Base-by-base conservation (phyloP, 139 green algal genomes). In the Volvox reticuliferus region DNA sequence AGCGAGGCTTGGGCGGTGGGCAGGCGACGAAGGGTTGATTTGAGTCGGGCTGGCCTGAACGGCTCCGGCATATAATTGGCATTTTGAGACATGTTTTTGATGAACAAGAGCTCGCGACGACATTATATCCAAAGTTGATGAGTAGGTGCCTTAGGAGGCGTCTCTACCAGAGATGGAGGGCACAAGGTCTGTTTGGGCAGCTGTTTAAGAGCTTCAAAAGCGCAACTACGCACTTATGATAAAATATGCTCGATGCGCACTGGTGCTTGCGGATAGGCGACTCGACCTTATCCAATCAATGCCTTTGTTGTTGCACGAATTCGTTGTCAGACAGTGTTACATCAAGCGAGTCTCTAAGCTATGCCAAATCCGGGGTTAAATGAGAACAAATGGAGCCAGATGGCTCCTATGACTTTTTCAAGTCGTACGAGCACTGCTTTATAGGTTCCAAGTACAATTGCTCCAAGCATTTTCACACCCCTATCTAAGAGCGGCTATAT, bases 61-160 rank as follows among this genome's bases (percentile, higher is more conserved):
- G 2, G 75, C 75, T 81, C 32, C 32, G 24, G 18, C 75, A 81
- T 81, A 55, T 28, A 35, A 55, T 81, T 81, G 75, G 28, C 18
- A 28, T 26, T 50, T 81, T 30, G 17, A 2, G 2, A 81, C 50
- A 61, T 81, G 16, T 30, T 30, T 30, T 79, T 73, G 65, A 73
- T 79, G 71, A 33, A 79, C 71, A 32, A 79, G 71, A 33, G 71
- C 14, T 30, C 71, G 71, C n/a, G 71, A 79, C n/a, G 71, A 79
- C n/a, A 79, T 33, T 30, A 79, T 79, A 20, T 30, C n/a, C 1
- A 36, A 37, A 32, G 16, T n/a, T 30, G 28, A 30, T 79, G 28
- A 24, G 65, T 28, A 30, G 65, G 65, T 12, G 65, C 5, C 24
- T 73, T 73, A 55, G 44, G 44, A 55, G 44, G 44, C 65, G 65